Evolutionary conservation across 2,329 filamentous ascomycete species (phyloP).

Genomic region (Celoporthe dispersa): DNA sequence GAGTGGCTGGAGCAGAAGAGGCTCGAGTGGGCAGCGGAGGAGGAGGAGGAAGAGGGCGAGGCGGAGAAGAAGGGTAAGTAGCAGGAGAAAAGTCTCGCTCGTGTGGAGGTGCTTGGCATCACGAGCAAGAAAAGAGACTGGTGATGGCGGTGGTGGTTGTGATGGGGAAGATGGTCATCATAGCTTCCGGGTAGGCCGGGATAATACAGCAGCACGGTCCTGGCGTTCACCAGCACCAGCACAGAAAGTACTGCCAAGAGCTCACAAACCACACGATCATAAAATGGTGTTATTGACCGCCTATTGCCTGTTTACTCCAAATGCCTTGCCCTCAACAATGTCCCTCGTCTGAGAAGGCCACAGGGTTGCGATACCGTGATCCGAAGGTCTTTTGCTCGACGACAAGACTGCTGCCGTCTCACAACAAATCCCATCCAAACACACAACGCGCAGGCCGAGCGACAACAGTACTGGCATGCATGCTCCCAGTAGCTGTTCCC

Average conservation of each 20-base stretch:
- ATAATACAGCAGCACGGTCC: not conserved
- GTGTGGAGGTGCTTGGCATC: not conserved
- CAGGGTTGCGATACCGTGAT: too few species aligned
- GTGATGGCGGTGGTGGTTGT: not conserved
- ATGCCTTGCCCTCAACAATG: too few species aligned
- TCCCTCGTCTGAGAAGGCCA: too few species aligned
- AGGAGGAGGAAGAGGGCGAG: slow-evolving; percentile 17
- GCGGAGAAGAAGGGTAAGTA: not conserved
- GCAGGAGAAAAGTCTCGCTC: not conserved
- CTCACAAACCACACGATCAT: not conserved
- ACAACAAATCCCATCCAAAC: not conserved
- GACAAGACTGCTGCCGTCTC: not conserved
- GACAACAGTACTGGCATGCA: too few species aligned
- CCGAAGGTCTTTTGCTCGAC: too few species aligned
- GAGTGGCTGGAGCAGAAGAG: slow-evolving; percentile 52
- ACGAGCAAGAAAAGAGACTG: not conserved
- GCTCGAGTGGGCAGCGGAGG: slow-evolving; percentile 43
- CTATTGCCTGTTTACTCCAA: too few species aligned
- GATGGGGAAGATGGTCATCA: not conserved
- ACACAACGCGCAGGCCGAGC: too few species aligned
- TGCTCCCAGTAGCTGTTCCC: too few species aligned
- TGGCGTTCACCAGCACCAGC: not conserved
- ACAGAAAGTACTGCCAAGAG: not conserved
- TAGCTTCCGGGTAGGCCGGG: not conserved
- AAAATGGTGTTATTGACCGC: not conserved